Evolutionary conservation across 2,329 filamentous ascomycete species (phyloP).

Genomic region (Paraphoma sp.): DNA sequence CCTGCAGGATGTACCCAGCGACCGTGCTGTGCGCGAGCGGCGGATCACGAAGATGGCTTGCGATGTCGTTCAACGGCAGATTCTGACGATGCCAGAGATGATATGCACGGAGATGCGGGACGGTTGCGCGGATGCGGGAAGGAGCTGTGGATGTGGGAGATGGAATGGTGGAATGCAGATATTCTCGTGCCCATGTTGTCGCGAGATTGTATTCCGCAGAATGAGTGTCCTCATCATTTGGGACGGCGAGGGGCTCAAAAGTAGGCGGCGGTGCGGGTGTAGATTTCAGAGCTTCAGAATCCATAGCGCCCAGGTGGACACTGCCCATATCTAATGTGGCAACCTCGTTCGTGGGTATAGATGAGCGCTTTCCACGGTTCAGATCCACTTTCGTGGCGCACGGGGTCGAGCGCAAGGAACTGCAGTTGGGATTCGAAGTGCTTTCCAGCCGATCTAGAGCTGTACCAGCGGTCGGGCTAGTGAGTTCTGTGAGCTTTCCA

Average conservation of each 20-base stretch:
- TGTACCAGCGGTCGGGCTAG: not conserved
- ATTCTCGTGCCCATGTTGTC: conserved; percentile 36
- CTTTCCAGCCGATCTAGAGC: not conserved
- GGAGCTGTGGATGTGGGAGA: conserved; percentile 16
- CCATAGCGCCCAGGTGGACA: not conserved
- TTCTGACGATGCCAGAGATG: conserved; percentile 42
- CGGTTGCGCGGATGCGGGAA: conserved; percentile 38
- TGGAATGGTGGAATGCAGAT: conserved; percentile 40
- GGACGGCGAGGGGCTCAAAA: not conserved
- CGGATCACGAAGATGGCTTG: conserved; percentile 33
- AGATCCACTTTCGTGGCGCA: no score
- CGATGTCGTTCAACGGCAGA: conserved; percentile 29
- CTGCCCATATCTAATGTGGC: not conserved
- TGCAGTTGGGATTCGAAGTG: not conserved
- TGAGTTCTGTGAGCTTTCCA: conserved; percentile 10
- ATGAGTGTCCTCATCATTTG: conserved; percentile 6
- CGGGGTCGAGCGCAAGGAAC: no score
- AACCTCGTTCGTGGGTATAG: not conserved
- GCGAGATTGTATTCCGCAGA: conserved; percentile 32
- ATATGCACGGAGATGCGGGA: conserved; percentile 41
- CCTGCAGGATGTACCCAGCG: conserved; percentile 37
- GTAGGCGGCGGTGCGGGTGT: conserved; percentile 1
- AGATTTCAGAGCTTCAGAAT: not conserved
- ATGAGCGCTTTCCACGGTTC: no score
- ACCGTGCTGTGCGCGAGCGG: conserved; percentile 39